Conservation (phyloP, 1,284 basidiomycete species). For the Cryptococcus floricola region DNA sequence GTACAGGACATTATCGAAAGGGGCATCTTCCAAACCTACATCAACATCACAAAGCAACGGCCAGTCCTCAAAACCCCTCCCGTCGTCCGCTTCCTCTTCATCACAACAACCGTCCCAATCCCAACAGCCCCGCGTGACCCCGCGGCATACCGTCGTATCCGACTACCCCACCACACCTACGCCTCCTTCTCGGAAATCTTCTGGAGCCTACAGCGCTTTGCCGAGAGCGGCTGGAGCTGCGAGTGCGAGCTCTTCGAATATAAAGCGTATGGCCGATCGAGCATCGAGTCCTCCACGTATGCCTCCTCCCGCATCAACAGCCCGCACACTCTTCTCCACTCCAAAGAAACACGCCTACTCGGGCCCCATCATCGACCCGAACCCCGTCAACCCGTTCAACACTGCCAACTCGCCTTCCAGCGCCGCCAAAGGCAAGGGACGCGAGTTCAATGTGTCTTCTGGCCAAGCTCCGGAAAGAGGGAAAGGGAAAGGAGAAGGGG, state of each 20-base stretch:
- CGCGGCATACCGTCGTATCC: conserved; percentile 12
- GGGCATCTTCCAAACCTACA: conserved; percentile 10
- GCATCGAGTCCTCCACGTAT: not conserved
- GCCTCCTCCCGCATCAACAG: not conserved
- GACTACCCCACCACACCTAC: conserved; percentile 36
- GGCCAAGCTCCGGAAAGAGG: not conserved
- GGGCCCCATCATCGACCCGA: conserved; percentile 40
- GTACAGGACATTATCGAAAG: conserved; percentile 71
- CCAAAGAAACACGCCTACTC: conserved; percentile 31
- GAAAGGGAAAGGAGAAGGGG: not conserved
- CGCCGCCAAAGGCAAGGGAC: not conserved
- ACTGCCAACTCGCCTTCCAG: conserved; percentile 5
- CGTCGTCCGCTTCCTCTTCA: conserved; percentile 3
- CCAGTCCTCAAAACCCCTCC: conserved; percentile 1
- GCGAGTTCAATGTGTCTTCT: not conserved
- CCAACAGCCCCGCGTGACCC: conserved; percentile 14
- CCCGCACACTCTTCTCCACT: conserved; percentile 20
- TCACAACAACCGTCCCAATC: conserved; percentile 1
- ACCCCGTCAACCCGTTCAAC: conserved; percentile 41
- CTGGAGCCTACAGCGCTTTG: not conserved
- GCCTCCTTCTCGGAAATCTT: conserved; percentile 22
- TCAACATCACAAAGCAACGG: not conserved
- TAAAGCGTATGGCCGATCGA: conserved; percentile 10
- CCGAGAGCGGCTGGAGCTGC: not conserved
- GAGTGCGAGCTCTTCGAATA: not conserved